Evolutionary conservation across 768 basidiomycete species (phyloP), one percentile per base, ranked within the genome.

Genomic region (Amanita jacksonii): DNA sequence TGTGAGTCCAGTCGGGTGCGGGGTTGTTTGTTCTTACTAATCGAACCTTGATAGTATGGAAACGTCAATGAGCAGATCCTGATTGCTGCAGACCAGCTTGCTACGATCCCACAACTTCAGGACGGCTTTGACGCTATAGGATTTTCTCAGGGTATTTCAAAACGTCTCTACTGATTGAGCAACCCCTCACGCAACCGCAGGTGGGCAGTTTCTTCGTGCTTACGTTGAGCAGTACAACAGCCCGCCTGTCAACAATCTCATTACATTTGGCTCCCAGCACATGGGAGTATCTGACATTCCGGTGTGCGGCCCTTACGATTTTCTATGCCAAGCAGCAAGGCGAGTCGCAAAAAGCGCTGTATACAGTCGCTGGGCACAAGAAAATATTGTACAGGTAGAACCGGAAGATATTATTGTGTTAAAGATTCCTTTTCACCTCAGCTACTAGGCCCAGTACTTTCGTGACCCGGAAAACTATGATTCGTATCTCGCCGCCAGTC

Each of bases 231-330:
- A 76, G 18, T 79, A 79, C 58, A 89, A 89, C 56, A 55, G 60
- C 2, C 89, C 86, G 0, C 79, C 79, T 0, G 65, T 90, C 3
- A 66, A 80, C 58, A 92, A 90, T 58, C 74, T 92, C 50, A 76
- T 92, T 37, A 89, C 87, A 0, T 90, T 92, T 56, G 89, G 88
- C 35, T 79, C 85, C 15, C 87, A 87, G 48, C 87, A 90, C 54
- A 86, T 88, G 81, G 88, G 88, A 20, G 68, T 90, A 30, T 79
- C 84, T 5, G 85, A 88, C 55, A 64, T 90, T 13, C 82, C 87
- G 0, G 24, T 53, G 1, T 92, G 89, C 55, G 57, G 65, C 22
- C 61, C 76, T 2, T 73, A 65, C 54, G 88, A 91, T 54, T 52
- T 88, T 8, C 47, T 85, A 19, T 91, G 88, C 59, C 74, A 79